Conservation (phyloP, 2,329 filamentous ascomycete species). For the Thielaviopsis euricoi region DNA sequence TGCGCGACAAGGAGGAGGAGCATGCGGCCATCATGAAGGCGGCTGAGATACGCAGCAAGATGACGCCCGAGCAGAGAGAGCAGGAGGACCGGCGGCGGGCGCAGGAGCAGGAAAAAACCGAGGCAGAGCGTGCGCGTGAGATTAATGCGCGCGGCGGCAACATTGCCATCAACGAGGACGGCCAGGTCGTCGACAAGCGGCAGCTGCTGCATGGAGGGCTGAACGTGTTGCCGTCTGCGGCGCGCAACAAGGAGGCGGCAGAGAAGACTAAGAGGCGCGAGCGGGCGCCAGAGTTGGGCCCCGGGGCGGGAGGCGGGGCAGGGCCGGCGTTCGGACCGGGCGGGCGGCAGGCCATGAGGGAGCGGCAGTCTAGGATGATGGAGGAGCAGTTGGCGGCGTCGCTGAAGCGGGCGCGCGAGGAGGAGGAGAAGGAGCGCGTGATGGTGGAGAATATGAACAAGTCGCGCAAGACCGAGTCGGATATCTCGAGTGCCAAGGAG, state of each 20-base stretch:
- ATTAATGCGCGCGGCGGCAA: conserved; percentile 44
- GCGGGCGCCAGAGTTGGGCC: conserved; percentile 5
- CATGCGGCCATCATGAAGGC: conserved; percentile 56
- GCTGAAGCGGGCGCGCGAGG: conserved; percentile 52
- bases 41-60: conserved; percentile 36
- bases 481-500: conserved; percentile 64
- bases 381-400: conserved; percentile 60
- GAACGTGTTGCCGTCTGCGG: conserved; percentile 40
- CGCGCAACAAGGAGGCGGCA: neutral
- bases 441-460: conserved; percentile 50
- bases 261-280: neutral
- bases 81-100: conserved; percentile 15
- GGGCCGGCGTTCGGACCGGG: conserved; percentile 18
- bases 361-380: conserved; percentile 64
- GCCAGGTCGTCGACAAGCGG: conserved; percentile 70
- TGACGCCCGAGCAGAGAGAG: conserved; percentile 19
- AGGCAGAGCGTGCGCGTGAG: conserved; percentile 49
- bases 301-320: conserved; percentile 19
- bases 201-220: conserved; percentile 60
- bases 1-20: conserved; percentile 52
- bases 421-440: conserved; percentile 45
- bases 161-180: conserved; percentile 64
- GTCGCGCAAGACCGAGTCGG: conserved; percentile 59
- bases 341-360: conserved; percentile 45
- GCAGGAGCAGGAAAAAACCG: conserved; percentile 31